Base-by-base conservation (phyloP, 2,329 filamentous ascomycete genomes). In the Chaetomiaceae sp. region DNA sequence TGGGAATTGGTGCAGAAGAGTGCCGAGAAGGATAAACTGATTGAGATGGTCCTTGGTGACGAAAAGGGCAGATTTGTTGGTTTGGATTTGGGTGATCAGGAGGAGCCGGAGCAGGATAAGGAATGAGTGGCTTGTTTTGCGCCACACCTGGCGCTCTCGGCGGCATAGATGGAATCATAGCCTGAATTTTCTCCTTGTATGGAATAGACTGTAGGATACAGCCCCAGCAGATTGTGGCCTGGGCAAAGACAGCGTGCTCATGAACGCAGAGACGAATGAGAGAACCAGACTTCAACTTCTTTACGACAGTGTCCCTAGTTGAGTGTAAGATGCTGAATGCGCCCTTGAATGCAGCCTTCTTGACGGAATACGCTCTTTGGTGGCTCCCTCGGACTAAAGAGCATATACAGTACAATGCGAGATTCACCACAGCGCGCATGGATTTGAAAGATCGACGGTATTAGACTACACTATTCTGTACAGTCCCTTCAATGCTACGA, bases 1-100 rank as follows among this genome's bases (percentile, higher is more conserved):
- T 66, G 63, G 63, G 63, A 61, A 21, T 23, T 67, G 52, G 61
- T 66, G 7, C 59, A 65, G 59, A 64, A 62, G 55, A 67, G 62
- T 43, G 60, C 58, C 4, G 65, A 64, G 58, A 64, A 55, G 61
- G 60, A 62, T 3, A 64, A 61, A 57, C 32, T 62, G 51, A 44
- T 65, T 23, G 61, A 64, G 51, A 65, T 65, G 65, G 60, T 67
- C 13, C 25, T 67, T 29, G 62, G 63, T 3, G 38, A 43, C 6
- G 50, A 54, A 11, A 34, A 55, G 44, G 57, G 50, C 2, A 32
- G 11, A 7, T 13, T 55, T 25, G 5, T 49, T 47, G 40, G 27
- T 13, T n/a, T 14, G 2, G 36, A 53, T 5, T 18, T 42, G 14
- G 29, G 43, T 10, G 29, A 18, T 30, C 5, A 23, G n/a, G 16